Base-by-base conservation (phyloP, 2,329 filamentous ascomycete species). In the Leptographium flavum region DNA sequence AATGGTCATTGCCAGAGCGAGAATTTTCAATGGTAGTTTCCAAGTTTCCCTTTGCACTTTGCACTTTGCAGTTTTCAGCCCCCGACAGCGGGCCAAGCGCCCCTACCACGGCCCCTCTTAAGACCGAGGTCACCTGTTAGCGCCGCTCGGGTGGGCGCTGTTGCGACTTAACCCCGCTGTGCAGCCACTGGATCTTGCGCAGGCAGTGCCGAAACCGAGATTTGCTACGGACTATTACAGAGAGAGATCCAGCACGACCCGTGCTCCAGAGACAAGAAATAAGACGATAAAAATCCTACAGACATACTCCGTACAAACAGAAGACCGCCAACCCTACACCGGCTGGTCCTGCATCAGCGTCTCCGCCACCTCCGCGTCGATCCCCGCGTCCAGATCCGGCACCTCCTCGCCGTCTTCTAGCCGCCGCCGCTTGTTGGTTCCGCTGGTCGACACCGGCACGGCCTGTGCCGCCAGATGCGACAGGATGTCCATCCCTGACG, bases 331-430 rank as follows among this genome's bases (percentile, higher is more conserved):
- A 10, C 25, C 25, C 25, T 27, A 27, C 14, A 14, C 32, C 32
- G 45, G 54, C 33, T 58, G 63, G 19, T 70, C 67, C 49, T 66
- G 64, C 36, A 62, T 60, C 38, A 78, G 61, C 63, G 75, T 73
- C 52, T 73, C 71, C 23, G 67, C 67, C 30, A 77, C 73, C 39
- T 77, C 73, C 0, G 69, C 65, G 50, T 77, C 73, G 42, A 77
- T 73, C 1, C 65, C 72, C 50, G 74, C 70, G 46, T 74, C 70
- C 19, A 76, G 60, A 43, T 75, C 67, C 4, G 71, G 71, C 46
- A 76, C 68, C 31, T 73, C 72, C 13, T 65, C 65, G 2, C 56
- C 59, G n/a, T 65, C 59, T 31, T 74, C 72, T 6, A 78, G 57
- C 40, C 73, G 68, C 27, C 71, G 67, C 47, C 73, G 66, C 57